Base-by-base conservation (phyloP, 2,329 filamentous ascomycete genomes). In the Colletotrichum gloeosporioides region DNA sequence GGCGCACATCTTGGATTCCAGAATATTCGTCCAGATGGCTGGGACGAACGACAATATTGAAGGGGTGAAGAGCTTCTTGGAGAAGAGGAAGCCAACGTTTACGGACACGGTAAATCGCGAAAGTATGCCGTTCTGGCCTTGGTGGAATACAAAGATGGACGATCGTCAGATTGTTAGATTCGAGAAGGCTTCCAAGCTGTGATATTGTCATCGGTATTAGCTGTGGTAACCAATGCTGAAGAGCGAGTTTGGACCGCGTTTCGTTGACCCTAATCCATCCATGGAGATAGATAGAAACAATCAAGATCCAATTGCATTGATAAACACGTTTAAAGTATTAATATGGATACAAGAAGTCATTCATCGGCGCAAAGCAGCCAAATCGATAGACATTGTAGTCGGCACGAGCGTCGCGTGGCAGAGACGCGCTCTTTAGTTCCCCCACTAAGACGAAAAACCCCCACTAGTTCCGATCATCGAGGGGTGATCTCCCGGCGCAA, bases 1-100 rank as follows among this genome's bases (percentile, higher is more conserved):
- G 64, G 91, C 93, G 69, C 93, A 95, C 85, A 83, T 95, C 78
- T 84, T 96, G 39, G 94, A 96, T 84, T 92, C 89, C 78, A 88
- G 86, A 78, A 82, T 94, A n/a, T 87, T 94, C 71, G 90, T 89
- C 80, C 90, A 92, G 78, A 77, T 94, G 72, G 92, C 92, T 82
- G 85, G 85, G 12, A 90, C 83, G 15, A 76, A 77, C n/a, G 94
- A 95, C 80, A 91, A 93, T 69, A 88, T 89, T 29, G 94, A 95
- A 81, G 93, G 93, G 3, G 90, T 95, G 6, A 81, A 87, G 73
- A 92, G 92, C n/a, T 95, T 95, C 82, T 83, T 94, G 81, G 87
- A 95, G 85, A 95, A 95, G 87, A 87, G 93, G 67, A 87, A 88
- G 75, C 91, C 92, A 0, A 85, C 89, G 12, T 95, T 95, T 79